Evolutionary conservation across 2,329 filamentous ascomycete species (phyloP).

Genomic region (Calonectria montana): DNA sequence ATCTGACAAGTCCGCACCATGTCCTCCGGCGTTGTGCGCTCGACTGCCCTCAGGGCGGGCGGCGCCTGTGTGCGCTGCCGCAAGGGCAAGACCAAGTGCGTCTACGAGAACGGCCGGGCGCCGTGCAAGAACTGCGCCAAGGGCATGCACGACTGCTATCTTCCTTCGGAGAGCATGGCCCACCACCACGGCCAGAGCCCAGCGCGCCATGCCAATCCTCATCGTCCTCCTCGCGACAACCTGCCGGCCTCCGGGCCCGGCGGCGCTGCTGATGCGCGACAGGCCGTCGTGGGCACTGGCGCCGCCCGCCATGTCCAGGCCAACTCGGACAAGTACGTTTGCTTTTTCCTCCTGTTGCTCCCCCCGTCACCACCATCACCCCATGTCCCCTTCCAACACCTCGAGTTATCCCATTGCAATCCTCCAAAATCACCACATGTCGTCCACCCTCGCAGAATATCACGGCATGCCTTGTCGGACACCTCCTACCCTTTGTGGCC

Average conservation of each 20-base stretch:
- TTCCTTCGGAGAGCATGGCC: conserved; percentile 69
- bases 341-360: conserved; percentile 19
- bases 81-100: conserved; percentile 73
- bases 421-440: conserved; percentile 2
- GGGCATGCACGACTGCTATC: conserved; percentile 72
- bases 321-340: conserved; percentile 66
- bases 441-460: conserved; percentile 11
- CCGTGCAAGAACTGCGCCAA: conserved; percentile 74
- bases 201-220: conserved; percentile 59
- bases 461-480: conserved; percentile 18
- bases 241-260: conserved; percentile 64
- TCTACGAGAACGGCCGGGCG: conserved; percentile 71
- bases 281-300: conserved; percentile 54
- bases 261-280: conserved; percentile 57
- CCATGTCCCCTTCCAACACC: not conserved
- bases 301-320: conserved; percentile 60
- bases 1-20: conserved; percentile 43
- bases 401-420: not conserved
- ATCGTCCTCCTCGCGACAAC: conserved; percentile 65
- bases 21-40: conserved; percentile 63
- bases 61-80: conserved; percentile 72
- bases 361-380: conserved; percentile 4
- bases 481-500: conserved; percentile 11
- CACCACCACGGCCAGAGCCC: conserved; percentile 71
- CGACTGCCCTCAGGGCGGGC: conserved; percentile 69